A percentile compares a stretch with the other conserved stretches of the same genome.
Conservation (phyloP, 352 stramenopile species). For the Globisporangium okanoganense region DNA sequence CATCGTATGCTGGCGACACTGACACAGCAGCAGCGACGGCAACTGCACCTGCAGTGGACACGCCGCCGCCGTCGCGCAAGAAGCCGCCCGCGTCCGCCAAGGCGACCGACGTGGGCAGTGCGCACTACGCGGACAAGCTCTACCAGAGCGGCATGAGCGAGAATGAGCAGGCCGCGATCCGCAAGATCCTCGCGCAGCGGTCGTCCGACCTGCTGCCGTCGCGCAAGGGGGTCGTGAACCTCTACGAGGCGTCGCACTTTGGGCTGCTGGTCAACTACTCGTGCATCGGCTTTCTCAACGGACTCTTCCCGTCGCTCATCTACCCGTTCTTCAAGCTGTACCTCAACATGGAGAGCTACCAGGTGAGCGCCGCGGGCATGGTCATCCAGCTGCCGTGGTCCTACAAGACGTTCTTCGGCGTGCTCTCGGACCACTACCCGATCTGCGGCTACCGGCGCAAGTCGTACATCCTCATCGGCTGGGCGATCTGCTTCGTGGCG, state of each 20-base stretch:
- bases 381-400: constrained; percentile 69
- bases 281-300: constrained; percentile 70
- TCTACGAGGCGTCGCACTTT: constrained; percentile 36
- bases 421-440: constrained; percentile 61
- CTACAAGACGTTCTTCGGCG: constrained; percentile 76
- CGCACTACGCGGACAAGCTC: constrained; percentile 2
- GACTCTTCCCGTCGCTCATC: constrained; percentile 54
- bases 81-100: neutral
- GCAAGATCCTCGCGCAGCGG: constrained; percentile 28
- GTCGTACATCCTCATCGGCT: constrained; percentile 72
- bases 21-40: neutral
- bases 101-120: neutral
- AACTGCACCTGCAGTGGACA: neutral
- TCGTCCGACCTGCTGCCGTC: constrained; percentile 40
- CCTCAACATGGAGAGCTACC: constrained; percentile 72
- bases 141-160: constrained; percentile 10
- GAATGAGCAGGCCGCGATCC: constrained; percentile 26
- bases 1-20: neutral
- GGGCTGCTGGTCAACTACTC: constrained; percentile 69
- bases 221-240: constrained; percentile 31
- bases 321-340: constrained; percentile 80
- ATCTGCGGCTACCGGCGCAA: constrained; percentile 64
- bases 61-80: constrained; percentile 5
- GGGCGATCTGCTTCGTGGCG: constrained; percentile 44
- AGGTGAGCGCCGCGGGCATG: constrained; percentile 43